Evolutionary conservation across 331 rosid species (phyloP).

Genomic region (Malus hybrid): DNA sequence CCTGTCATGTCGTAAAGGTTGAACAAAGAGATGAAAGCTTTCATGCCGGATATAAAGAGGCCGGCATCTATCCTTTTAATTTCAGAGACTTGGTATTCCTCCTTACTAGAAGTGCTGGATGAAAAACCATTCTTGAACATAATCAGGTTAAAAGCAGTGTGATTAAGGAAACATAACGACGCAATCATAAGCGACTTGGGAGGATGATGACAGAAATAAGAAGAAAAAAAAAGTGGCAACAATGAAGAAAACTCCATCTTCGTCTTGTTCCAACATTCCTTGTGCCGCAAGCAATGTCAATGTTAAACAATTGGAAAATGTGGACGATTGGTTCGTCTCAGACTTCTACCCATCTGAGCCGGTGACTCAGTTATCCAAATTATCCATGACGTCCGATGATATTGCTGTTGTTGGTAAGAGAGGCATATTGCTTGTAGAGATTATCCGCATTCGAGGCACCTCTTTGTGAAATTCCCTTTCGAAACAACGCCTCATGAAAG

Average conservation of each 20-base stretch:
- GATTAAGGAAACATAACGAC: too few species aligned
- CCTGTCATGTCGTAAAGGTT: neutral
- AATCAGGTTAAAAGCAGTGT: neutral
- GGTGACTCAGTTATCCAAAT: constrained; percentile 3
- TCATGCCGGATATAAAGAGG: neutral
- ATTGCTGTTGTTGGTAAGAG: constrained; percentile 35
- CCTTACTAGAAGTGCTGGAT: neutral
- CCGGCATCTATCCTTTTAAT: rapidly evolving
- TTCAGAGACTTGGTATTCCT: neutral
- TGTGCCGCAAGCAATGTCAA: constrained; percentile 35
- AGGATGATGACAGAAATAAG: neutral
- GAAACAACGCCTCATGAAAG: constrained; percentile 32
- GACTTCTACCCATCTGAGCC: constrained; percentile 13
- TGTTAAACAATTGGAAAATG: constrained; percentile 38
- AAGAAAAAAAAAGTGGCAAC: too few species aligned
- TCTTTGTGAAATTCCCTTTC: constrained; percentile 49
- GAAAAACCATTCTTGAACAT: neutral
- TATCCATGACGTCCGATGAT: constrained; percentile 18
- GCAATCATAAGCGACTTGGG: neutral
- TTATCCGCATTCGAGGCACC: constrained; percentile 52
- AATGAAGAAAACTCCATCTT: neutral
- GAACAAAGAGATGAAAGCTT: neutral
- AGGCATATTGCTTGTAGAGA: constrained; percentile 64
- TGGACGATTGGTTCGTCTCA: constrained; percentile 51
- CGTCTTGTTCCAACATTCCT: neutral